Evolutionary conservation across 306 rosid species (phyloP), one percentile per base, ranked within the genome.

Genomic region (Quercus agrifolia): DNA sequence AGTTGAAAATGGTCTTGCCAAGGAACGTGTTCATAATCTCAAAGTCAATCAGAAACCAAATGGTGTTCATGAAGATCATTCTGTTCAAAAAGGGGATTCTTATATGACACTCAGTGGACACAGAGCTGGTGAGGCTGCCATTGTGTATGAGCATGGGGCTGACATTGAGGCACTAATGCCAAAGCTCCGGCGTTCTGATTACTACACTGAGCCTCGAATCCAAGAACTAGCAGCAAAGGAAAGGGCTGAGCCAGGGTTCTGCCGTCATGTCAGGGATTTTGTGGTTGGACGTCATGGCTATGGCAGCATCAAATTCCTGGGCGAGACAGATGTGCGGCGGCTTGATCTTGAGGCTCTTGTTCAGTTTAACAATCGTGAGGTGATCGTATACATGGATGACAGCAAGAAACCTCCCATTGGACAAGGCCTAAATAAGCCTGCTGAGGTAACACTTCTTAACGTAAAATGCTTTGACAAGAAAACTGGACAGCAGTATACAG

Each of bases 121-220:
- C 83, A 86, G 99, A 85, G 98, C 97, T 27, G 98, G 98, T 68
- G 99, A 96, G 87, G 99, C 98, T 67, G 99, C 99, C 49, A 93
- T 93, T 78, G 98, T 87, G 14, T 96, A 96, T 69, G 99, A 96
- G 85, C 97, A 96, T 17, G 99, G 99, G 33, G 98, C 98, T 75
- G 99, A 87, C 61, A 89, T 96, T 58, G 98, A 96, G 90, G 93
- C 99, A 64, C 83, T 91, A 75, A 91, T 96, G 99, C 99, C 99
- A 19, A 96, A 93, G 92, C 93, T 96, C 67, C 89, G 97, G 1
- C 90, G 81, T 10, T 85, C 97, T 71, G 99, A 93, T 84, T 96
- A 96, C 87, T 96, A 86, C 84, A 93, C 99, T 5, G 92, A 84
- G 81, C 98, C 99, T 46, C 87, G 92, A 20, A 88, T 96, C 56